Evolutionary conservation across 306 rosid genomes (phyloP).

Genomic region (Pterocarpus santalinus): DNA sequence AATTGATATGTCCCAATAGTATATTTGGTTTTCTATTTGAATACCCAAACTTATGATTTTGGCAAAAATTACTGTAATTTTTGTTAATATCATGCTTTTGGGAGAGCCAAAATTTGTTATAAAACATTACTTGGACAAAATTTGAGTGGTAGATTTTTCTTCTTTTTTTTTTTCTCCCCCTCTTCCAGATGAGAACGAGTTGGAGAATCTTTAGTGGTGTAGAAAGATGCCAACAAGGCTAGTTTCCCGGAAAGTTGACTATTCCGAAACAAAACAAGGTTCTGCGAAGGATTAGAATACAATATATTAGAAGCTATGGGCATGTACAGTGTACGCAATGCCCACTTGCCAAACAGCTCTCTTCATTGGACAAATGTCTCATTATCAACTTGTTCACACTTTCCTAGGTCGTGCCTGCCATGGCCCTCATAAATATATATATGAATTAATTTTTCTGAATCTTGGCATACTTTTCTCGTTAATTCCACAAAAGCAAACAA

Average conservation of each 20-base stretch:
- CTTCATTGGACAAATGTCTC: constrained; percentile 56
- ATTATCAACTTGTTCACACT: constrained; percentile 52
- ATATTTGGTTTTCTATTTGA: too few species aligned
- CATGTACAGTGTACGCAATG: constrained; percentile 41
- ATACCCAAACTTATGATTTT: too few species aligned
- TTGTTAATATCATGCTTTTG: too few species aligned
- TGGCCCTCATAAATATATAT: constrained; percentile 15
- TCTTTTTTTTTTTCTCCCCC: too few species aligned
- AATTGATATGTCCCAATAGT: not conserved
- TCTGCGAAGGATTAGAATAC: not conserved
- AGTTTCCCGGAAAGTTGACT: constrained; percentile 41
- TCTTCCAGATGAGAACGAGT: not conserved
- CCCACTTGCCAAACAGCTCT: constrained; percentile 45
- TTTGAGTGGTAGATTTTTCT: too few species aligned
- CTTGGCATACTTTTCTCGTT: not conserved
- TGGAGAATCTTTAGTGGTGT: not conserved
- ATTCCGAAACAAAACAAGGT: constrained; percentile 42
- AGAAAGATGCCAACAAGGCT: constrained; percentile 19
- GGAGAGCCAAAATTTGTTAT: too few species aligned
- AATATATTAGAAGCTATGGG: constrained; percentile 17
- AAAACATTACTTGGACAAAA: too few species aligned
- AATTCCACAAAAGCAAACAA: not conserved
- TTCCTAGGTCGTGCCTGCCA: constrained; percentile 34
- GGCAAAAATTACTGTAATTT: too few species aligned
- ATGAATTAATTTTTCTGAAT: not conserved